Conservation (phyloP, 2,329 filamentous ascomycete genomes). For the Boeremia lycopersici region DNA sequence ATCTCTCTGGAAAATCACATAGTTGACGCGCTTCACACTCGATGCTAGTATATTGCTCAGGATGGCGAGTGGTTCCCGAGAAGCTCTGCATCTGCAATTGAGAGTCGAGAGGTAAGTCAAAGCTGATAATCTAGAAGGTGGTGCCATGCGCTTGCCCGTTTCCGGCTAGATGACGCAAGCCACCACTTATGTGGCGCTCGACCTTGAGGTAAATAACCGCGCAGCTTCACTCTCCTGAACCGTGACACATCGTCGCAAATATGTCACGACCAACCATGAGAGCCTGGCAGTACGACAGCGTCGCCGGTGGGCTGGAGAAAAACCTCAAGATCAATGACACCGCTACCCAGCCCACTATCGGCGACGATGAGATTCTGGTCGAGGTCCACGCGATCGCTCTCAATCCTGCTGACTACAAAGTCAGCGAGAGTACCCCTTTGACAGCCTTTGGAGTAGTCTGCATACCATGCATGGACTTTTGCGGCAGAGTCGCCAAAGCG, state of each 20-base stretch:
- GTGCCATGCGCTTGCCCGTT: slow-evolving; percentile 9
- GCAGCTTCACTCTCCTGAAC: not conserved
- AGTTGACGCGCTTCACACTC: no score
- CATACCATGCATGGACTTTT: slow-evolving; percentile 58
- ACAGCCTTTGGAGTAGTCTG: slow-evolving; percentile 46
- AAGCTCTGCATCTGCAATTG: no score
- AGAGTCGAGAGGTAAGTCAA: not conserved
- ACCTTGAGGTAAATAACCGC: slow-evolving; percentile 2
- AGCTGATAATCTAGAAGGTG: slow-evolving; percentile 3
- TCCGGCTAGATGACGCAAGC: slow-evolving; percentile 15
- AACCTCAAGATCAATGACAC: slow-evolving; percentile 57
- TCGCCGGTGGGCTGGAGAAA: slow-evolving; percentile 58
- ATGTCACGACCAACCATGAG: slow-evolving; percentile 55
- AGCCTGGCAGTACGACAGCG: slow-evolving; percentile 62
- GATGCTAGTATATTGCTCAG: no score
- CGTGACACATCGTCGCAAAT: not conserved
- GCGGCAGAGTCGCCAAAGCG: slow-evolving; percentile 55
- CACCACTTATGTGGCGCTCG: slow-evolving; percentile 4
- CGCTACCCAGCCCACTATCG: slow-evolving; percentile 48
- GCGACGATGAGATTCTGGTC: slow-evolving; percentile 58
- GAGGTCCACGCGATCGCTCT: slow-evolving; percentile 60
- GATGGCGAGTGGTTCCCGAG: no score
- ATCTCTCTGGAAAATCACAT: no score
- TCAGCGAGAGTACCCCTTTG: slow-evolving; percentile 55
- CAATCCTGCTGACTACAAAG: slow-evolving; percentile 71